Base-by-base conservation (phyloP, 768 basidiomycete genomes). In the Astraeus odoratus region DNA sequence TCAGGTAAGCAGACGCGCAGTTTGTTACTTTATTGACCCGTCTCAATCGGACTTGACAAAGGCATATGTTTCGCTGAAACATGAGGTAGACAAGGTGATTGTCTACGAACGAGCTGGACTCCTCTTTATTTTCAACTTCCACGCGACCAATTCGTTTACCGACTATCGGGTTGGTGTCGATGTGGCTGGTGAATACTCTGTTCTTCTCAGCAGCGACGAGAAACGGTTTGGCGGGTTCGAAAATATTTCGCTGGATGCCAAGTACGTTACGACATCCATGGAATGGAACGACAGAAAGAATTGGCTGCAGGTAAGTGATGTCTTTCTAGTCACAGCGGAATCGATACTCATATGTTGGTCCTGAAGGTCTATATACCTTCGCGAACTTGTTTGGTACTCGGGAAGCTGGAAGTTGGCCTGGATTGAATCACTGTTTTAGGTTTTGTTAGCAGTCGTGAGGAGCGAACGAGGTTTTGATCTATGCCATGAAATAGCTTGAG, bases 121-220 rank as follows among this genome's bases (percentile, higher is more conserved):
- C 34, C 68, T 99, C 36, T 99, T 97, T 71, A 74, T 98, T 55
- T 98, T 96, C 78, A 98, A 99, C 68, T 95, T 98, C 76, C 83
- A 97, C 70, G 83, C 90, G 5, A 79, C 76, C n/a, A 65, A 87
- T 31, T 95, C 92, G 48, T 99, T 82, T 70, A 80, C 82, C 36
- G 92, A 97, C 65, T 99, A 97, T 66, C 81, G 93, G 38, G 83
- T 98, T 42, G 96, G 96, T 5, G 79, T 95, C 18, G 83, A 97
- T 27, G 75, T 66, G 39, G 67, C 86, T 22, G 96, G 96, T 8
- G 81, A 93, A 65, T 98, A 98, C 66, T 72, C 68, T 39, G 75
- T 91, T 50, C 69, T 90, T 3, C 69, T 99, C 41, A 81, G 74
- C 48, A 91, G 81, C 52, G 96, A 99, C 60, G 90, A 95, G 61